Evolutionary conservation across 768 basidiomycete genomes (phyloP), one percentile per base, ranked within the genome.

Genomic region (Gyrodon lividus): DNA sequence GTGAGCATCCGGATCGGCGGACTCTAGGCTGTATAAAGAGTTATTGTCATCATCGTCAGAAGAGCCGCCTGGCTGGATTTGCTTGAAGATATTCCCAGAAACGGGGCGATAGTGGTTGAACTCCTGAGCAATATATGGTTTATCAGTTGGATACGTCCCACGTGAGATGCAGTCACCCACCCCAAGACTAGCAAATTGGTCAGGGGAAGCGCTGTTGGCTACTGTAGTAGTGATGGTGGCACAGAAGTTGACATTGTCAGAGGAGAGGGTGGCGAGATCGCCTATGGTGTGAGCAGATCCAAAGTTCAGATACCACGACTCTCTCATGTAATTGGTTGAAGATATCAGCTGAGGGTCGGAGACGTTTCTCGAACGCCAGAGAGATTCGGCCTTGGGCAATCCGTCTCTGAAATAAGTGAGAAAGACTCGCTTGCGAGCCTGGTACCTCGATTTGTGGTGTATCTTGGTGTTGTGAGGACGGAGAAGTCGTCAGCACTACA

Each of bases 11-110:
- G 60, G 55, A 41, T 66, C 57, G 19, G 64, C 61, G 16, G 67
- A 68, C 39, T 59, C 57, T 52, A 39, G 52, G 43, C 61, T 61
- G 12, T 68, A 66, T 0, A 64, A 39, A 2, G 67, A 64, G 12
- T 51, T 51, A n/a, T 39, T 46, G 7, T 67, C 67, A 35, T 40
- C 24, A 19, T 44, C 31, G 39, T 10, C 3, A 1, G 28, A 8
- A 28, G 10, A 28, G 17, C 44, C 24, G 16, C 19, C 44, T 4
- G 40, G n/a, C 26, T 52, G 38, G 48, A 47, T 7, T 22, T 5
- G 7, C 19, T 17, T 24, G 13, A 40, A 31, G n/a, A 13, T 19
- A 3, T 39, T 41, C 13, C 24, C 24, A 35, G 43, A 35, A 13
- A 48, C 40, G 9, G 3, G 12, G 23, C 24, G 1, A 24, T 24